These are phyloP conservation scores for Bolboschoenus planiculmis DNA, from an alignment of 176 grass and related monocot species.

Conservation along the genomic window DNA sequence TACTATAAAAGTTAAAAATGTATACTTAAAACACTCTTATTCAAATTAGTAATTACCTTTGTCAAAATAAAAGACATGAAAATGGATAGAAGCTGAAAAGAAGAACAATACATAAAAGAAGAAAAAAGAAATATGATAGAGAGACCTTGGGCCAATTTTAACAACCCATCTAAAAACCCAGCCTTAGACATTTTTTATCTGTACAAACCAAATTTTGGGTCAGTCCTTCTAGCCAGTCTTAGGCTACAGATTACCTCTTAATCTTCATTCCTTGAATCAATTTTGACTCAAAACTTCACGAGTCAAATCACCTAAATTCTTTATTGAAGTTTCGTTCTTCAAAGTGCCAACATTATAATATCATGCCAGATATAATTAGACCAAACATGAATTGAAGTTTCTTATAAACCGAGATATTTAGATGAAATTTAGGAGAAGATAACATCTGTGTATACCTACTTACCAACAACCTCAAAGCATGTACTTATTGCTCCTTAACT, in stretches of 20 bases:
- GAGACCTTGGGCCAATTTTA: background rate
- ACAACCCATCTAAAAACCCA: background rate
- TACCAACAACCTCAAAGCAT: slow-evolving; percentile 37
- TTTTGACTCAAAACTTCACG: background rate
- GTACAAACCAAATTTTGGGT: background rate
- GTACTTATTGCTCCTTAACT: slow-evolving; percentile 42
- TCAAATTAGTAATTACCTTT: too few relatives aligned
- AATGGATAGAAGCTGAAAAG: background rate
- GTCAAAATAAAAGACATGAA: too few relatives aligned
- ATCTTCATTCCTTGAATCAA: background rate
- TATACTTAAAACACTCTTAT: too few relatives aligned
- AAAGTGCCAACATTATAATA: background rate
- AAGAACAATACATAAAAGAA: background rate
- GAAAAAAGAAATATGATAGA: background rate
- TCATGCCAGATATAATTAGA: background rate
- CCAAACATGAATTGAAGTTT: too few relatives aligned
- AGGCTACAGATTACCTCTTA: background rate
- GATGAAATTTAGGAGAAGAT: slow-evolving; percentile 6
- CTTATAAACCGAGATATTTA: background rate
- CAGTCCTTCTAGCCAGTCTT: background rate
- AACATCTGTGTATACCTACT: slow-evolving; percentile 24
- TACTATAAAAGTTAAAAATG: too few relatives aligned
- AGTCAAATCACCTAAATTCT: background rate
- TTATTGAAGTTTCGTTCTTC: background rate
- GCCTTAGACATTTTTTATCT: background rate